Evolutionary conservation across 331 rosid species (phyloP).

Genomic region (Quercus phellos): DNA sequence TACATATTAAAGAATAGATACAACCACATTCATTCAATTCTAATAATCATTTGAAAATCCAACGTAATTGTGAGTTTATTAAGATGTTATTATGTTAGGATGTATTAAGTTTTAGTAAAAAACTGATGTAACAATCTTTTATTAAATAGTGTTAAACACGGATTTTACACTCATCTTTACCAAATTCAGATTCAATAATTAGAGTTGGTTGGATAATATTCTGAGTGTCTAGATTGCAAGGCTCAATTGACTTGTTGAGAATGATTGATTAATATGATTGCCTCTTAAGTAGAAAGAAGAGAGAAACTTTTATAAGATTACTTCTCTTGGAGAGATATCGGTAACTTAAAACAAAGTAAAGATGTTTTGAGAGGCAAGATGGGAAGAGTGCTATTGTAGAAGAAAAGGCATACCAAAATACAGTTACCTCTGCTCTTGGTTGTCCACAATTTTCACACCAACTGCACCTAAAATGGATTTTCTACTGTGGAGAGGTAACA

Average conservation of each 20-base stretch:
- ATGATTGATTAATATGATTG: background rate
- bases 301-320: background rate
- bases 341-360: constrained; percentile 6
- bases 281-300: constrained; percentile 9
- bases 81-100: too few relatives aligned
- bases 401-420: background rate
- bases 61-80: too few relatives aligned
- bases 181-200: too few relatives aligned
- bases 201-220: too few relatives aligned
- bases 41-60: too few relatives aligned
- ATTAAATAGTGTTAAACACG: too few relatives aligned
- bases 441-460: constrained; percentile 18
- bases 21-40: too few relatives aligned
- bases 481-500: background rate
- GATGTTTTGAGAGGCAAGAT: background rate
- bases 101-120: too few relatives aligned
- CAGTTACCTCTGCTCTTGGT: background rate
- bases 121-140: rapidly evolving
- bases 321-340: background rate
- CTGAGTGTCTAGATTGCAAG: too few relatives aligned
- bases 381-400: background rate
- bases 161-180: too few relatives aligned
- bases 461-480: constrained; percentile 5
- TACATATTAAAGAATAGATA: too few relatives aligned
- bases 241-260: background rate